Evolutionary conservation across 2,329 filamentous ascomycete species (phyloP), one percentile per base, ranked within the genome.

Genomic region (Fusarium fujikuroi): DNA sequence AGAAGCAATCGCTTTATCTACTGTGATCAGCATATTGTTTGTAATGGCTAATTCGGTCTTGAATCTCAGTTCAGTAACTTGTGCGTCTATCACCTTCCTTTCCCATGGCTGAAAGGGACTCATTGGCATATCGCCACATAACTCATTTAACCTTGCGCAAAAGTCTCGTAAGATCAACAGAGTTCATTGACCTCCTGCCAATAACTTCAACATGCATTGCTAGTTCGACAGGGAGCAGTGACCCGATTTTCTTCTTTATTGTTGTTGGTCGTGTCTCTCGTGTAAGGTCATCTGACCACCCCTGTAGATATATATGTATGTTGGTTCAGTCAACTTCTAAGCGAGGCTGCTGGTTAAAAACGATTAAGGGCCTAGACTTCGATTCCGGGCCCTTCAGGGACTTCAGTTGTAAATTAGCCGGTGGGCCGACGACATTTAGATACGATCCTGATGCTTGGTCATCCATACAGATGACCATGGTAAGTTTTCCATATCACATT

Each of bases 11-110:
- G 10, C 2, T 15, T 1, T 10, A 16, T 30, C 4, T 16, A 15
- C 25, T 30, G 0, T 16, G 5, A n/a, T 21, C 25, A 10, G 3
- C 9, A 47, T n/a, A n/a, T n/a, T n/a, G n/a, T n/a, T n/a, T n/a
- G n/a, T n/a, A n/a, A n/a, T n/a, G n/a, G n/a, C n/a, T n/a, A n/a
- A n/a, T n/a, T n/a, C n/a, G n/a, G n/a, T n/a, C n/a, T 30, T 7
- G 19, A 8, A 30, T 2, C 2, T n/a, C 19, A n/a, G 14, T 6
- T 6, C 14, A 30, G 16, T 2, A 8, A 16, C 44, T 1, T 0
- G 25, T 47, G 9, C 19, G 14, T 30, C 4, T 6, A 6, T 30
- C 19, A n/a, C 44, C 25, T 47, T 47, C 4, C 25, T n/a, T 47
- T n/a, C 9, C 3, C 4, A 10, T 16, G 19, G 25, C 0, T n/a